Conservation (phyloP, 768 basidiomycete genomes). For the Tylopilus cervinicoccineus region DNA sequence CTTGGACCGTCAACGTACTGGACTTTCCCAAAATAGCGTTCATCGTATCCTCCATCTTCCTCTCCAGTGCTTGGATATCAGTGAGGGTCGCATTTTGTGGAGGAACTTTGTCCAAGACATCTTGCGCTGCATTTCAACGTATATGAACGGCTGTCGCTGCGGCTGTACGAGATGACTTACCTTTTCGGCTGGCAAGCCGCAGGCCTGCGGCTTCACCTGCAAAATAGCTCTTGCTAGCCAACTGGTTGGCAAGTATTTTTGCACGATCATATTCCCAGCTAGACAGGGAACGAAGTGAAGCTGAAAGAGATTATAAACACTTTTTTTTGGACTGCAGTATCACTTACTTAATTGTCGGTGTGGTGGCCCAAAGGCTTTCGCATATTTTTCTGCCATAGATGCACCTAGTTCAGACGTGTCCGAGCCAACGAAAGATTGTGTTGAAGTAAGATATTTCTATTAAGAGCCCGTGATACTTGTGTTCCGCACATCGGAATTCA, state of each 20-base stretch:
- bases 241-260: slow-evolving; percentile 76
- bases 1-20: slow-evolving; percentile 71
- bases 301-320: slow-evolving; percentile 29
- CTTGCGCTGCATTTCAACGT: slow-evolving; percentile 39
- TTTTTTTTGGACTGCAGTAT: not conserved
- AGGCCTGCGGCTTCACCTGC: slow-evolving; percentile 83
- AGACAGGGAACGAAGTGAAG: slow-evolving; percentile 50
- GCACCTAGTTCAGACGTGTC: slow-evolving; percentile 88
- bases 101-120: slow-evolving; percentile 57
- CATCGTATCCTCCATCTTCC: slow-evolving; percentile 62
- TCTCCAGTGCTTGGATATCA: slow-evolving; percentile 64
- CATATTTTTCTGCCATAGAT: slow-evolving; percentile 83
- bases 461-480: not conserved
- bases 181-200: slow-evolving; percentile 60
- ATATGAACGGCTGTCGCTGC: not conserved
- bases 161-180: slow-evolving; percentile 34
- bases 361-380: slow-evolving; percentile 72
- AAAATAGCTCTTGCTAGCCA: slow-evolving; percentile 89
- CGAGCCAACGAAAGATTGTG: slow-evolving; percentile 62
- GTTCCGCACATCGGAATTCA: not conserved
- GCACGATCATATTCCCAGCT: slow-evolving; percentile 77
- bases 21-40: slow-evolving; percentile 68
- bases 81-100: slow-evolving; percentile 54
- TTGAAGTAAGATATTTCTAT: slow-evolving; percentile 85
- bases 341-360: slow-evolving; percentile 73